Conservation (phyloP, 495 filamentous ascomycete genomes). For the Xylaria curta region DNA sequence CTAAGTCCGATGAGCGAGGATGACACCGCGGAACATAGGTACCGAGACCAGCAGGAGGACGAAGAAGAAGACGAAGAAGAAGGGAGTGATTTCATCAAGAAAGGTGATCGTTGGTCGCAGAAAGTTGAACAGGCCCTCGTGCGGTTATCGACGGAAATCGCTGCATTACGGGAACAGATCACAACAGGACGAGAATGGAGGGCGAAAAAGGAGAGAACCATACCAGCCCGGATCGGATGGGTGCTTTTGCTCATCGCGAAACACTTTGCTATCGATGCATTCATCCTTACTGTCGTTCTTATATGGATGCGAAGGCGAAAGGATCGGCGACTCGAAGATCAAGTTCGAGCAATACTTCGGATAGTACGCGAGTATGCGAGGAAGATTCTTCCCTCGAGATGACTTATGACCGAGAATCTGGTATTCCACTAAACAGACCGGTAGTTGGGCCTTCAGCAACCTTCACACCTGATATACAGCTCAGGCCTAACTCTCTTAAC, state of each 20-base stretch:
- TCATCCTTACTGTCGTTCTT: conserved; percentile 71
- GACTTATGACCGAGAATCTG: conserved; percentile 32
- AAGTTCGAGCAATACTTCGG: conserved; percentile 69
- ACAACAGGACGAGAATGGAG: conserved; percentile 67
- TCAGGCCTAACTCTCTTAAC: not conserved
- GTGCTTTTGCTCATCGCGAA: conserved; percentile 71
- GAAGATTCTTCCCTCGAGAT: conserved; percentile 60
- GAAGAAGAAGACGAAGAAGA: conserved; percentile 46
- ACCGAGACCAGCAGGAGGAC: conserved; percentile 45
- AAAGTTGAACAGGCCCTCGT: conserved; percentile 87
- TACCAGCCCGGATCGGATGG: conserved; percentile 76
- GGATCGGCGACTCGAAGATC: conserved; percentile 77
- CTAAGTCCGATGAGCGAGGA: conserved; percentile 82
- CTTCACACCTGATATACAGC: not conserved
- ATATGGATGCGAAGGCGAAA: conserved; percentile 81
- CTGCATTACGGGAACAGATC: conserved; percentile 91
- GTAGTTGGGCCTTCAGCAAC: not conserved
- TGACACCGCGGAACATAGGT: conserved; percentile 67
- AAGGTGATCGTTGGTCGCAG: conserved; percentile 72
- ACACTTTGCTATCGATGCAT: conserved; percentile 74
- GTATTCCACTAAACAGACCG: not conserved
- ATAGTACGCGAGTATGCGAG: conserved; percentile 65
- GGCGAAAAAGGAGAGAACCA: conserved; percentile 57
- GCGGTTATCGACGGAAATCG: conserved; percentile 89
- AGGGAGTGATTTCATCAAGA: conserved; percentile 49